Evolutionary conservation across 2,329 filamentous ascomycete genomes (phyloP), one percentile per base, ranked within the genome.

Genomic region (Scedosporium aurantiacum): DNA sequence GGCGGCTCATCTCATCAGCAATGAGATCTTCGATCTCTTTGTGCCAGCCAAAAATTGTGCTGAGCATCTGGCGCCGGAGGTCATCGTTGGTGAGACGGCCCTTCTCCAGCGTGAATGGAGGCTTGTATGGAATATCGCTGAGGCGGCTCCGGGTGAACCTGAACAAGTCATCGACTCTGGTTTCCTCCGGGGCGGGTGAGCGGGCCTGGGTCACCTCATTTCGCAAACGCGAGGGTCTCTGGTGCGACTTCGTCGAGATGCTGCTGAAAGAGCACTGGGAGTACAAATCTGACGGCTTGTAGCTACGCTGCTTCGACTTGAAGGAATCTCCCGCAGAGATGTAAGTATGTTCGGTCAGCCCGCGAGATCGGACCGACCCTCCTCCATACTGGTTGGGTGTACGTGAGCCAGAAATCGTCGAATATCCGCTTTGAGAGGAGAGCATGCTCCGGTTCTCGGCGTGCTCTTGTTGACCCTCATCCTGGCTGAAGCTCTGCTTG

Each of bases 1-100:
- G 90, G 21, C 87, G 82, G 63, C 79, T 82, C 76, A 96, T 79
- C 72, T 99, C 94, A 71, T 97, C 92, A 8, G 86, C 83, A 60
- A 99, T 84, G 57, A 99, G 75, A 54, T 87, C 86, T 55, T 91
- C 82, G 47, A 93, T 86, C 67, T 96, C 90, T 61, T 87, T 86
- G 60, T 93, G 87, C 92, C 94, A 99, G 2, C 94, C 94, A 72
- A 99, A 99, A 1, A 99, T 91, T 5, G 92, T 88, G 66, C 82
- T 90, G 4, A 99, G 81, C 92, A 99, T 97, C 72, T 97, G 92
- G 56, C 82, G 82, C 57, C 93, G 86, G 54, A 97, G 80, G 66
- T 96, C 87, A 66, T 97, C 88, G 63, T 86, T 87, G 2, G 88
- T 89, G 25, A 90, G 74, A 28, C 80, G 81, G 2, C 77, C 73